These are phyloP conservation scores for Solanum hybrid DNA, from an alignment of 305 asterid species.

Conservation along the genomic window DNA sequence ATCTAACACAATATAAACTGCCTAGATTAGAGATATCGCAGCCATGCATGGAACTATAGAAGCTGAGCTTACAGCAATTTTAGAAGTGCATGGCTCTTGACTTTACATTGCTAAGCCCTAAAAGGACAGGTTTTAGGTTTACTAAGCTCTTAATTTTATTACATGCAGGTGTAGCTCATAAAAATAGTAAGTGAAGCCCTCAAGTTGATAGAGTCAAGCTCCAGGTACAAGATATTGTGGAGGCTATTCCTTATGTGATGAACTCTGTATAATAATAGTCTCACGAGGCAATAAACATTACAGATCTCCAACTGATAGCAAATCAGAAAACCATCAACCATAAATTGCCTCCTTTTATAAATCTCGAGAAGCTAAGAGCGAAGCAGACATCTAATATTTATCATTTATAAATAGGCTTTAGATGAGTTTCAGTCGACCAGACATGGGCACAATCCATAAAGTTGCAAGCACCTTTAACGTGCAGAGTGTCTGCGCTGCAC, in stretches of 20 bases:
- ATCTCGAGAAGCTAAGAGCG: neutral
- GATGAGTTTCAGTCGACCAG: neutral
- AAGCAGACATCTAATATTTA: neutral
- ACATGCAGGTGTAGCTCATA: neutral
- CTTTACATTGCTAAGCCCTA: neutral
- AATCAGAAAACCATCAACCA: neutral
- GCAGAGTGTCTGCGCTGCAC: neutral
- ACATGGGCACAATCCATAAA: neutral
- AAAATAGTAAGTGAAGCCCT: neutral
- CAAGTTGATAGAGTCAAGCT: neutral
- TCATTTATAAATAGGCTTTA: neutral
- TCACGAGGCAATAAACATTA: neutral
- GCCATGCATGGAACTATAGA: neutral
- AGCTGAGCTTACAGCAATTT: neutral
- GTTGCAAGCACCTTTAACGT: neutral
- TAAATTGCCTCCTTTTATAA: neutral
- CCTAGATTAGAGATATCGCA: neutral
- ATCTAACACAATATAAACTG: neutral
- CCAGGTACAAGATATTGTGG: neutral
- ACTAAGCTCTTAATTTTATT: neutral
- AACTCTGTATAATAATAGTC: neutral
- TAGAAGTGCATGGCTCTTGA: neutral
- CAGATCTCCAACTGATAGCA: neutral
- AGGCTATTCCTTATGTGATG: neutral
- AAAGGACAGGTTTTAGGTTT: neutral